Percentiles rank a stretch among this genome's conserved stretches.
Conservation (phyloP, 805 yeast species). For the Zygosaccharomyces pseudorouxii region DNA sequence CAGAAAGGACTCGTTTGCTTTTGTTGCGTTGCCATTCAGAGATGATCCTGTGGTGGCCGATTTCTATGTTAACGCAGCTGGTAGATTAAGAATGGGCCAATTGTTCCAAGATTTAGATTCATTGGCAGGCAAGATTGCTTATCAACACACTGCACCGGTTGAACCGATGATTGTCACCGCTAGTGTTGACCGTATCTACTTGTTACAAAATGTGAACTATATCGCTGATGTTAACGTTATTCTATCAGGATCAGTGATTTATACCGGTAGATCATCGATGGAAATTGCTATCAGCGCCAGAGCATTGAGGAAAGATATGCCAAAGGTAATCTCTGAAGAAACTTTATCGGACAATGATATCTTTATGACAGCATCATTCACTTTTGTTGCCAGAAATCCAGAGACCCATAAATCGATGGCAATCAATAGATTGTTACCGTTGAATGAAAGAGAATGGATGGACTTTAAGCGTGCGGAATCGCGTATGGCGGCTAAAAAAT, state of each 20-base stretch:
- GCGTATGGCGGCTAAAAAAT: constrained; percentile 80
- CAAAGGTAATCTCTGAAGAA: constrained; percentile 49
- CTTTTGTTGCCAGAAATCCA: constrained; percentile 94
- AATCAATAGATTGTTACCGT: constrained; percentile 73
- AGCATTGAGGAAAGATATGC: constrained; percentile 56
- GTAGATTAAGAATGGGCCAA: constrained; percentile 89
- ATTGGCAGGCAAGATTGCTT: constrained; percentile 89
- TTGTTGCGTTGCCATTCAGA: constrained; percentile 71
- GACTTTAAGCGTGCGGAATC: constrained; percentile 87
- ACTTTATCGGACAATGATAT: constrained; percentile 57
- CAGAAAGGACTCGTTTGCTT: constrained; percentile 71
- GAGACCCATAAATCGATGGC: constrained; percentile 86
- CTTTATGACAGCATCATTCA: constrained; percentile 84
- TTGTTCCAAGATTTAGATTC: constrained; percentile 92
- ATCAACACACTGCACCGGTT: constrained; percentile 90
- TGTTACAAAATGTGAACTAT: constrained; percentile 79
- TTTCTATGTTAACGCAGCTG: constrained; percentile 82
- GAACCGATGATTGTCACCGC: constrained; percentile 96
- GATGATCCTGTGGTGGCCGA: constrained; percentile 80
- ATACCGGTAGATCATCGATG: constrained; percentile 95
- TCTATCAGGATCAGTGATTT: constrained; percentile 85
- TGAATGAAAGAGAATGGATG: constrained; percentile 69
- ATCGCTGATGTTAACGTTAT: constrained; percentile 70
- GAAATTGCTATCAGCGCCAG: constrained; percentile 90
- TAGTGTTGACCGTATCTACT: constrained; percentile 83